These are phyloP conservation scores for Speleostelium caveatum DNA, from an alignment of 78 protist genomes.

Conservation along the genomic window DNA sequence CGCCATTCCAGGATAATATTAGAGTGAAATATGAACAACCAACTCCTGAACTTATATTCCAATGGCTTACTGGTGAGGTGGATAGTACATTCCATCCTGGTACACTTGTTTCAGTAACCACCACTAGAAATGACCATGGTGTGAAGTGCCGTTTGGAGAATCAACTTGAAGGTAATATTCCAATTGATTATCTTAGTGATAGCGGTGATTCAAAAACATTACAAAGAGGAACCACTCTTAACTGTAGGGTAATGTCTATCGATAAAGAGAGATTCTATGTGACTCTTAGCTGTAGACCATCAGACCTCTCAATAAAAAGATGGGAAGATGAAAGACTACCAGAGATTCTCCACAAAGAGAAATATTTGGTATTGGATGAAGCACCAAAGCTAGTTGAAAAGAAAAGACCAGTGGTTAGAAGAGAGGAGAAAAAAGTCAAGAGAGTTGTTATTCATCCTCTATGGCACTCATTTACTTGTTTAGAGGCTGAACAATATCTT, in stretches of 20 bases:
- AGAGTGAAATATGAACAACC: conserved; percentile 47
- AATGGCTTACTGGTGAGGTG: conserved; percentile 71
- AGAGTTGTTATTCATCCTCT: conserved; percentile 71
- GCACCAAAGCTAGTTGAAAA: background rate
- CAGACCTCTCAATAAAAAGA: conserved; percentile 5
- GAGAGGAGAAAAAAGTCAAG: conserved; percentile 4
- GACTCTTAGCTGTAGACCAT: conserved; percentile 43
- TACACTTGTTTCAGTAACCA: conserved; percentile 38
- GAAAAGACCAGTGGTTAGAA: conserved; percentile 2
- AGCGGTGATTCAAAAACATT: background rate
- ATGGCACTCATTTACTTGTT: conserved; percentile 45
- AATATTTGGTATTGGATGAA: conserved; percentile 1
- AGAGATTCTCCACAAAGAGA: conserved; percentile 30
- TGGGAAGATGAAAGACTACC: conserved; percentile 43
- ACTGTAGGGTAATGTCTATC: conserved; percentile 20
- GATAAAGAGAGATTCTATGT: conserved; percentile 56
- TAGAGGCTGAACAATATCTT: conserved; percentile 54
- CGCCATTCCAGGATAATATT: conserved; percentile 62
- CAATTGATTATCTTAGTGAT: conserved; percentile 38
- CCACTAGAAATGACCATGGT: conserved; percentile 4
- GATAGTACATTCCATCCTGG: conserved; percentile 38
- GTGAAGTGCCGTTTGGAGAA: conserved; percentile 62
- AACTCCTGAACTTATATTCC: conserved; percentile 10
- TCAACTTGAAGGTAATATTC: conserved; percentile 43
- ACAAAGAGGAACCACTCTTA: conserved; percentile 36